phyloP scores from a whole-genome alignment of 257 asterid genomes.

The Gentiana macrophylla region DNA sequence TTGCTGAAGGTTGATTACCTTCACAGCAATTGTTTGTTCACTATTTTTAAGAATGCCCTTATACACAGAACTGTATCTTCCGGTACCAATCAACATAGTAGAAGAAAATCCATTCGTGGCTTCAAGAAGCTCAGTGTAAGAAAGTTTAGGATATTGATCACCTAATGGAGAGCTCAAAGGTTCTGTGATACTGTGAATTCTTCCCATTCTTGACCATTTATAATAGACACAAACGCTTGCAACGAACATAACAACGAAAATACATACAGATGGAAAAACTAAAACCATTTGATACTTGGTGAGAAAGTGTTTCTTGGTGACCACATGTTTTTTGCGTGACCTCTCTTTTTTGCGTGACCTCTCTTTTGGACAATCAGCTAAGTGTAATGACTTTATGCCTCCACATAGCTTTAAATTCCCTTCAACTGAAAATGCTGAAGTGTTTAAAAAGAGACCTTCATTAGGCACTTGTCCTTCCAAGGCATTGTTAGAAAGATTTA shows the following conservation, averaged over 20 bases:
- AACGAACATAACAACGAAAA: too few relatives aligned
- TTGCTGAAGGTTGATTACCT: constrained; percentile 32
- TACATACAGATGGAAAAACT: too few relatives aligned
- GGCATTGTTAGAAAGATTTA: constrained; percentile 5
- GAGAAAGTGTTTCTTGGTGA: too few relatives aligned
- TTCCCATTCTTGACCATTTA: too few relatives aligned
- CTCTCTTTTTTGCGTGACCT: not conserved
- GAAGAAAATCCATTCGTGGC: constrained; percentile 2
- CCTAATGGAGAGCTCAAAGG: constrained; percentile 1
- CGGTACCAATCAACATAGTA: not conserved
- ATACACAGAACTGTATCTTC: constrained; percentile 8
- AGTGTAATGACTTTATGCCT: not conserved
- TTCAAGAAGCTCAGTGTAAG: constrained; percentile 2
- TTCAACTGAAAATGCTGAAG: not conserved
- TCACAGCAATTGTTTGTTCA: constrained; percentile 23
- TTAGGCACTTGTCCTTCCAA: constrained; percentile 10
- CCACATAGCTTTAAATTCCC: constrained; percentile 9
- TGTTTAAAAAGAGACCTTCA: not conserved
- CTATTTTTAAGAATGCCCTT: constrained; percentile 9
- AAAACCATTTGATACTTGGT: too few relatives aligned
- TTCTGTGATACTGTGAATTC: too few relatives aligned
- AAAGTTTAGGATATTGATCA: constrained; percentile 4
- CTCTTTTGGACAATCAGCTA: not conserved
- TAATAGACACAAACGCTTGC: too few relatives aligned
- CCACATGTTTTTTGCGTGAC: not conserved